Conservation (phyloP, 495 filamentous ascomycete species). For the Annulohypoxylon moriforme region DNA sequence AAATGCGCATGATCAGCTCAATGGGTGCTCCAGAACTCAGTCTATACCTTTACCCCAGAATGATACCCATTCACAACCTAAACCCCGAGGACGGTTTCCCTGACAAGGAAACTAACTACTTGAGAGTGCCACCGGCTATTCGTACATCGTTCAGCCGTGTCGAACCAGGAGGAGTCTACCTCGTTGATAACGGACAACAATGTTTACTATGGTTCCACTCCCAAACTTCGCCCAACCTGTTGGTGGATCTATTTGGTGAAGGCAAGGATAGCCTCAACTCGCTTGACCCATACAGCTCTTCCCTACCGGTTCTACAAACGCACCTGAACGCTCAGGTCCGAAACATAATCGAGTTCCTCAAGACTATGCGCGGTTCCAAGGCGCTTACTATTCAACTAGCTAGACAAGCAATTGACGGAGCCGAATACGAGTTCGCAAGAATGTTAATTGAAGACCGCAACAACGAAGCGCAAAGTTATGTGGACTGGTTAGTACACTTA, state of each 20-base stretch:
- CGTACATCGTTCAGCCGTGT: slow-evolving; percentile 92
- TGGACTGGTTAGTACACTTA: slow-evolving; percentile 97
- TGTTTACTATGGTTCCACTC: slow-evolving; percentile 92
- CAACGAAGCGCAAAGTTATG: slow-evolving; percentile 96
- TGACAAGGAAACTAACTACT: slow-evolving; percentile 81
- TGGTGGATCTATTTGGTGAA: slow-evolving; percentile 90
- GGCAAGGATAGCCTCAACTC: slow-evolving; percentile 74
- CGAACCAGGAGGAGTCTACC: slow-evolving; percentile 94
- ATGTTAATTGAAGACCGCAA: slow-evolving; percentile 94
- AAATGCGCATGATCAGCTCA: slow-evolving; percentile 87
- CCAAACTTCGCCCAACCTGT: slow-evolving; percentile 78
- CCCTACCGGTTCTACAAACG: slow-evolving; percentile 82
- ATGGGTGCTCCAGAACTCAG: slow-evolving; percentile 88
- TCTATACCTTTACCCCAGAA: slow-evolving; percentile 94
- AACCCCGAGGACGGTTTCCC: slow-evolving; percentile 89
- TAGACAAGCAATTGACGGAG: slow-evolving; percentile 91
- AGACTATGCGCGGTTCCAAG: slow-evolving; percentile 83
- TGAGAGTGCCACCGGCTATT: slow-evolving; percentile 78
- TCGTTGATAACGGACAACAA: slow-evolving; percentile 96
- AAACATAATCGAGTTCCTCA: slow-evolving; percentile 90
- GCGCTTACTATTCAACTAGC: slow-evolving; percentile 90
- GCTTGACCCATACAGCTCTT: slow-evolving; percentile 83
- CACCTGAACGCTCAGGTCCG: slow-evolving; percentile 95
- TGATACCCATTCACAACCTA: slow-evolving; percentile 91
- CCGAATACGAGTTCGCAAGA: slow-evolving; percentile 95